Conservation (phyloP, 2,329 filamentous ascomycete genomes). For the Phoma sp. region DNA sequence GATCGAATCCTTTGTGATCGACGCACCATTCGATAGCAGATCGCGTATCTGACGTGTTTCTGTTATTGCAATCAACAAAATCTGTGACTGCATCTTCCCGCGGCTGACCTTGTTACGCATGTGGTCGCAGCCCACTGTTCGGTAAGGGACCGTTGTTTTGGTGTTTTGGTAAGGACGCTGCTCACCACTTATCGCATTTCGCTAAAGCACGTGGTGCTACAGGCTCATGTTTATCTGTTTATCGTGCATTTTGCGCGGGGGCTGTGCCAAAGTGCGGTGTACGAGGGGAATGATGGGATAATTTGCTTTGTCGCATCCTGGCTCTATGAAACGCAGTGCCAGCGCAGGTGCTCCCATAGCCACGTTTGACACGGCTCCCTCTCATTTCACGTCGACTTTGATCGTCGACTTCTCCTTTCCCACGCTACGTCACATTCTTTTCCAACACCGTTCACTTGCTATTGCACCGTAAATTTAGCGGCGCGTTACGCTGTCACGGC, state of each 20-base stretch:
- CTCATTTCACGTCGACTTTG: constrained; percentile 30
- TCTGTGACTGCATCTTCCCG: not conserved
- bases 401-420: constrained; percentile 12
- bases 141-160: no score
- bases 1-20: not conserved
- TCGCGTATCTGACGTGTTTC: not conserved
- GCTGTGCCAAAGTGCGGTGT: constrained; percentile 17
- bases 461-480: not conserved
- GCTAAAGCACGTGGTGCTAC: not conserved
- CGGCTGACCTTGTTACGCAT: not conserved
- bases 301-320: constrained; percentile 31
- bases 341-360: constrained; percentile 19
- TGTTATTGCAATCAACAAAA: not conserved
- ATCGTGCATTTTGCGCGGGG: constrained; percentile 5
- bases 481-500: not conserved
- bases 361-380: constrained; percentile 20
- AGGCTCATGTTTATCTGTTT: constrained; percentile 5
- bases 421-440: constrained; percentile 12
- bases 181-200: not conserved
- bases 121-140: no score
- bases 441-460: not conserved
- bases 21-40: not conserved
- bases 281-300: constrained; percentile 15
- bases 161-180: not conserved
- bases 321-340: constrained; percentile 30